Evolutionary conservation across 2,329 filamentous ascomycete genomes (phyloP).

Genomic region (Cephalotrichum gorgonifer): DNA sequence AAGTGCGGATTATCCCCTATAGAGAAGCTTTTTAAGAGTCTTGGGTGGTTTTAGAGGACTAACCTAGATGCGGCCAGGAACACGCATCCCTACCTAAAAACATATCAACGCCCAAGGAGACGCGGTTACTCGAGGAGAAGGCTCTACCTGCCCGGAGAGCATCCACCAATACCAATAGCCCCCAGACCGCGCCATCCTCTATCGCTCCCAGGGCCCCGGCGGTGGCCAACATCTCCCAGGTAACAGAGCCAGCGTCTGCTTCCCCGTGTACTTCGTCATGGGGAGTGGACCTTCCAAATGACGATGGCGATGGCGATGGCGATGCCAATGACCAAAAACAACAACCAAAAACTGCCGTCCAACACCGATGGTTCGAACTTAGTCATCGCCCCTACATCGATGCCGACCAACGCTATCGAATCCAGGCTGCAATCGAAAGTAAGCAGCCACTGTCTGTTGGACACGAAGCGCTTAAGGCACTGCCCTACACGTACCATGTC

Average conservation of each 20-base stretch:
- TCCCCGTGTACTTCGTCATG: too few relatives aligned
- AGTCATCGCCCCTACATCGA: too few relatives aligned
- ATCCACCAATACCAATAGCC: too few relatives aligned
- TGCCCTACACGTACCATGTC: conserved; percentile 25
- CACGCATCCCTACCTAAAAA: background rate
- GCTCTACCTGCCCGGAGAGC: background rate
- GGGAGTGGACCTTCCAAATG: too few relatives aligned
- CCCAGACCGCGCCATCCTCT: too few relatives aligned
- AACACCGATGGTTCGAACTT: too few relatives aligned
- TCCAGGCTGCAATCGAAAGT: background rate
- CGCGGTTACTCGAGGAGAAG: background rate
- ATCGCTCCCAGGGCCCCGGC: too few relatives aligned
- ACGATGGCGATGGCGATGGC: too few relatives aligned
- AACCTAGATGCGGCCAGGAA: background rate
- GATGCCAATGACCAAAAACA: too few relatives aligned
- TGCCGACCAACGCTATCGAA: background rate
- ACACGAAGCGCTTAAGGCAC: background rate
- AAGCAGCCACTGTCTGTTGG: background rate
- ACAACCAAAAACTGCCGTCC: too few relatives aligned
- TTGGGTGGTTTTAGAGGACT: background rate
- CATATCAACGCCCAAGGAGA: background rate
- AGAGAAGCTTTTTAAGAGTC: background rate
- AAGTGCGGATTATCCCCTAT: background rate
- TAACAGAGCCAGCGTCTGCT: too few relatives aligned
- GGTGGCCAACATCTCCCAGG: too few relatives aligned